These are phyloP conservation scores for Apophysomyces elegans DNA, from an alignment of 371 early-diverging fungal genomes.

Conservation along the genomic window DNA sequence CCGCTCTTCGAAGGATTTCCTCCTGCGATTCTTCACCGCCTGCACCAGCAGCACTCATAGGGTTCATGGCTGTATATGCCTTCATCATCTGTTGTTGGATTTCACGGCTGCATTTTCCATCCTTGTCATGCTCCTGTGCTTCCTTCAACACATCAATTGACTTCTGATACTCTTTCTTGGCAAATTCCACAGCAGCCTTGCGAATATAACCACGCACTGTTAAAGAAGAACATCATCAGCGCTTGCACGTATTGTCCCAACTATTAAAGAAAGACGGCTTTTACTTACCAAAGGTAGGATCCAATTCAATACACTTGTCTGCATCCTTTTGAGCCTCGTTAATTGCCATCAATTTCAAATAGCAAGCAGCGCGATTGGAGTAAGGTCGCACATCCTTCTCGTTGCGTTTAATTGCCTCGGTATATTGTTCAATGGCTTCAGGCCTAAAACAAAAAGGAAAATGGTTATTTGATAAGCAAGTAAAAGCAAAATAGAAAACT, in stretches of 20 bases:
- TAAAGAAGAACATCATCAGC: neutral
- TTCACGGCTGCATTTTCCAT: slow-evolving; percentile 83
- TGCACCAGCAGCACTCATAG: slow-evolving; percentile 48
- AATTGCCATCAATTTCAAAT: slow-evolving; percentile 93
- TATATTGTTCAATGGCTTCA: slow-evolving; percentile 92
- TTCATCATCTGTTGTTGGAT: slow-evolving; percentile 82
- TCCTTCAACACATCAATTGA: slow-evolving; percentile 81
- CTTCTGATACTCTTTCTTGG: slow-evolving; percentile 88
- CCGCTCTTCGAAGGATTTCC: slow-evolving; percentile 84
- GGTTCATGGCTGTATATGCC: slow-evolving; percentile 79
- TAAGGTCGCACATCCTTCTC: slow-evolving; percentile 89
- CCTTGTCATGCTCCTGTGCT: slow-evolving; percentile 82
- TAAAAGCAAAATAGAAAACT: neutral
- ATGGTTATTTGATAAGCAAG: neutral
- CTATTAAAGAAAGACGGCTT: neutral
- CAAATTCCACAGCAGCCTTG: slow-evolving; percentile 91
- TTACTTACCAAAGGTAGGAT: slow-evolving; percentile 78
- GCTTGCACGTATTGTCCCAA: neutral
- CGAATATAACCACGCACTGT: slow-evolving; percentile 94
- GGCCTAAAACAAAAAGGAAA: slow-evolving; percentile 36
- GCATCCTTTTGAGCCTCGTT: slow-evolving; percentile 97
- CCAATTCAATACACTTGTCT: slow-evolving; percentile 85
- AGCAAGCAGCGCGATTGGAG: slow-evolving; percentile 97
- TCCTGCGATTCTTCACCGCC: slow-evolving; percentile 64
- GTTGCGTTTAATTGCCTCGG: slow-evolving; percentile 97